These are phyloP conservation scores for Clarireedia paspali DNA, from an alignment of 2,329 filamentous ascomycete species.

Conservation along the genomic window DNA sequence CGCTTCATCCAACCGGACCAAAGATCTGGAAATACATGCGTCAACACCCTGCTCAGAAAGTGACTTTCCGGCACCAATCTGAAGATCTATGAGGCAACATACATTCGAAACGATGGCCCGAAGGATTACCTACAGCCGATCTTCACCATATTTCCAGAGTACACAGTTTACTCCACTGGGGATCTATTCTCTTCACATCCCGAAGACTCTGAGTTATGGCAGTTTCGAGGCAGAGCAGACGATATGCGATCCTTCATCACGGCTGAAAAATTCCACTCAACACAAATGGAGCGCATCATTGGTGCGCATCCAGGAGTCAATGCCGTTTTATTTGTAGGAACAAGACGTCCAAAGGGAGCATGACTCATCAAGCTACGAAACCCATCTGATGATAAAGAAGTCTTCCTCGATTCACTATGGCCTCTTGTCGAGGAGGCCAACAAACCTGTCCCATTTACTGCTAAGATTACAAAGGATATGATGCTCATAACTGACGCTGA, in stretches of 20 bases:
- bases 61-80: not conserved
- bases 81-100: not conserved
- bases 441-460: slow-evolving; percentile 13
- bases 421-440: slow-evolving; percentile 13
- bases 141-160: not conserved
- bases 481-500: slow-evolving; percentile 10
- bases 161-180: not conserved
- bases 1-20: not conserved
- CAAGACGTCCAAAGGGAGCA: not conserved
- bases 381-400: not conserved
- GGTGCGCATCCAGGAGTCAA: not conserved
- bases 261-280: slow-evolving; percentile 1
- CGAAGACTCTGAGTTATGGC: slow-evolving; percentile 3
- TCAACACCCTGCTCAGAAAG: not conserved
- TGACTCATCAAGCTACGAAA: slow-evolving; percentile 11
- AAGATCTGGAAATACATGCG: not conserved
- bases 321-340: not conserved
- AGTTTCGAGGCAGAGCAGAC: slow-evolving; percentile 8
- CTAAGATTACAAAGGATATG: slow-evolving; percentile 10
- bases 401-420: slow-evolving; percentile 12
- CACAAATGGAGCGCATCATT: not conserved
- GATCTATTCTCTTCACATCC: slow-evolving; percentile 10
- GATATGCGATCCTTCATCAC: slow-evolving; percentile 6
- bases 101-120: not conserved
- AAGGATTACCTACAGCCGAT: not conserved